Evolutionary conservation across 495 filamentous ascomycete genomes (phyloP).

Genomic region (Thozetella sp.): DNA sequence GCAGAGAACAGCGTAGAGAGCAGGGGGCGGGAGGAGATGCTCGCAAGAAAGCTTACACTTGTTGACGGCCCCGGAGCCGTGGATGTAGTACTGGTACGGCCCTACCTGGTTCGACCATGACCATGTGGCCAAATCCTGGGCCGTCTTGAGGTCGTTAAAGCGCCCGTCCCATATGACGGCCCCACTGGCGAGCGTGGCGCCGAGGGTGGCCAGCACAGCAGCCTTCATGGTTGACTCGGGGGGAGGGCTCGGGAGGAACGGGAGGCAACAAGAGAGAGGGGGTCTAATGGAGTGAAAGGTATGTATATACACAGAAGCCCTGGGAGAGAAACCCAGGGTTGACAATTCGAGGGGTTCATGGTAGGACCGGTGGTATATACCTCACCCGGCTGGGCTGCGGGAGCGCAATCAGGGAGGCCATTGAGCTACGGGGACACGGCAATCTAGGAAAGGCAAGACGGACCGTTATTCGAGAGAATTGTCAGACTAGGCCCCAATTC

Average conservation of each 20-base stretch:
- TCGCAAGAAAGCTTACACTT: constrained; percentile 30
- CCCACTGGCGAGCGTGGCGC: constrained; percentile 15
- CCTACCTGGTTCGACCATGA: constrained; percentile 67
- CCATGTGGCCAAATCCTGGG: constrained; percentile 58
- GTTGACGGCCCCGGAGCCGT: constrained; percentile 53
- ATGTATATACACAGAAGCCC: too few species aligned
- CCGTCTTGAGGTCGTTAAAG: constrained; percentile 56
- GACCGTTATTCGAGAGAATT: constrained; percentile 9
- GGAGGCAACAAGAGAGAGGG: background rate
- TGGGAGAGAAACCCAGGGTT: too few species aligned
- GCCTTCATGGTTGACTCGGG: constrained; percentile 22
- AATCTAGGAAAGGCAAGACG: constrained; percentile 8
- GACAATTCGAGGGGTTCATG: too few species aligned
- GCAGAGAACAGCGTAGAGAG: too few species aligned
- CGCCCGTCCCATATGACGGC: constrained; percentile 63
- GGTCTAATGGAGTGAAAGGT: background rate
- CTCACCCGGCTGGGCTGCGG: background rate
- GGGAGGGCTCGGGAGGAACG: background rate
- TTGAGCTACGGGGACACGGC: background rate
- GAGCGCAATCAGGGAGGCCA: background rate
- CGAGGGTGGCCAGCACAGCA: constrained; percentile 9
- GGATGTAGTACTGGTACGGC: constrained; percentile 76
- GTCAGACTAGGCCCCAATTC: constrained; percentile 7
- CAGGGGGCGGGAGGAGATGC: too few species aligned
- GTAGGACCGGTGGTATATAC: background rate